phyloP scores from a whole-genome alignment of 208 protist genomes.

The Phytomonas serpens region DNA sequence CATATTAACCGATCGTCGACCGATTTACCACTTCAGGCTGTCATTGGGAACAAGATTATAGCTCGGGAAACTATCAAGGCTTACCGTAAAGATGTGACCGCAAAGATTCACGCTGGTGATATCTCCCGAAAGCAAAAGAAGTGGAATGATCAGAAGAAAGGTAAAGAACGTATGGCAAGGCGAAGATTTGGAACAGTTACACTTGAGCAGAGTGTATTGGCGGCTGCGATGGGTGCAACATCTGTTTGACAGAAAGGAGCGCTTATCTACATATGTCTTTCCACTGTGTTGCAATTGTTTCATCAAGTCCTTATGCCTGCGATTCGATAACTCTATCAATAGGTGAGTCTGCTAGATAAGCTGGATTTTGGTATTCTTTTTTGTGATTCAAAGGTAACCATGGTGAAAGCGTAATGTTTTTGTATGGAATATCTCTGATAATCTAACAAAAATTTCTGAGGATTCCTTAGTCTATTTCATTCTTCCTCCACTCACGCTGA shows the following conservation, averaged over 20 bases:
- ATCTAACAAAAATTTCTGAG: background rate
- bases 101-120: conserved; percentile 94
- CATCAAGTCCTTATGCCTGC: background rate
- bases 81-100: conserved; percentile 92
- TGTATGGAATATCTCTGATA: background rate
- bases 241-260: conserved; percentile 11
- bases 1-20: conserved; percentile 86
- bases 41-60: conserved; percentile 85
- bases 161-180: conserved; percentile 95
- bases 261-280: background rate
- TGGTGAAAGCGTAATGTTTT: background rate
- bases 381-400: background rate
- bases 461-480: background rate
- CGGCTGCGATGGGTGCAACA: conserved; percentile 80
- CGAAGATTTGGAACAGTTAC: conserved; percentile 87
- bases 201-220: conserved; percentile 89
- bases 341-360: background rate
- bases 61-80: conserved; percentile 90
- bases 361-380: background rate
- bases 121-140: conserved; percentile 95
- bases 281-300: background rate
- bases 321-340: background rate
- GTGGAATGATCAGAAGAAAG: conserved; percentile 96
- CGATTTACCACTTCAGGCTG: conserved; percentile 90
- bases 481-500: background rate